Base-by-base conservation (phyloP, 2,329 filamentous ascomycete species). In the Sphaerostilbella broomeana region DNA sequence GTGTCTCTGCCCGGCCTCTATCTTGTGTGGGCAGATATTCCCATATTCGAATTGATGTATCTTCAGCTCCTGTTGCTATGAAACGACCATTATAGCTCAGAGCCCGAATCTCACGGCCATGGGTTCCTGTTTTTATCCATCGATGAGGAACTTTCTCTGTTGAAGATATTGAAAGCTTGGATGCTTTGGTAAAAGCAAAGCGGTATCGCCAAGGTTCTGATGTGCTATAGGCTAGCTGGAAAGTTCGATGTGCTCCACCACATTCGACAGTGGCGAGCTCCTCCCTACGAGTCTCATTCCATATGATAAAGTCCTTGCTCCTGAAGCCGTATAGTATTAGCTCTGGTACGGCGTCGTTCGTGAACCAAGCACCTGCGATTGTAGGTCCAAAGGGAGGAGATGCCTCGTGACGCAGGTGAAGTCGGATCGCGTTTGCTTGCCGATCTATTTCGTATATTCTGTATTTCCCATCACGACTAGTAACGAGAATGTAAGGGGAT, bases 231-330 rank as follows among this genome's bases (percentile, higher is more conserved):
- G 45, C 46, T 35, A 64, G 46, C n/a, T 77, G 73, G 71, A 87
- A 95, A 21, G 74, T 80, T 39, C 90, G 76, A 55, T 95, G 87
- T 0, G 80, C 81, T 22, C 90, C 90, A 40, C 89, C 90, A 55
- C 90, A 95, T 34, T 88, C 80, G 20, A 94, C 70, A 1, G 69
- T 72, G 39, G 82, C 75, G 12, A 90, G 60, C 51, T 90, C 83
- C 40, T 77, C 73, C 43, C 86, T 79, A 2, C 67, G 67, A 0
- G 77, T 79, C 55, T 85, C 79, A 56, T 95, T 86, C 77, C 86
- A 92, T 8, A 90, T 73, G 10, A 94, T 68, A 54, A 97, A 94
- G 32, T 78, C 69, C 46, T 79, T 86, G 55, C 84, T 79, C 40
- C 77, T 79, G 62, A 95, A 97, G 3, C 90, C 90, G 56, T 81